These are phyloP conservation scores for Phragmites australis DNA, from an alignment of 176 grass and related monocot genomes.

Conservation along the genomic window DNA sequence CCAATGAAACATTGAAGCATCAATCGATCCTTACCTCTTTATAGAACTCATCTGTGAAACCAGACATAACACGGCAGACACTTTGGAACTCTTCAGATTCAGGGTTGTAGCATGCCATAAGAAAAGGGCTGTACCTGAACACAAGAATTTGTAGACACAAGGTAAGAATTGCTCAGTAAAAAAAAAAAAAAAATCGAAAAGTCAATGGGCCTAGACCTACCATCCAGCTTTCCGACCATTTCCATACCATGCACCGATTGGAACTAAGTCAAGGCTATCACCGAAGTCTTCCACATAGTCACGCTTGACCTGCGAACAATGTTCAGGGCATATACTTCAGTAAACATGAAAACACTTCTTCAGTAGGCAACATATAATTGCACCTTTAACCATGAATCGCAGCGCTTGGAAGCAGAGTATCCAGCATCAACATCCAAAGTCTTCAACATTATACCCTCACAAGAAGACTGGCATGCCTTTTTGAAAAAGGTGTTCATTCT, in stretches of 20 bases:
- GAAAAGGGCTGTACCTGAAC: conserved; percentile 93
- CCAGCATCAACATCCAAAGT: conserved; percentile 83
- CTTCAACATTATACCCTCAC: conserved; percentile 98
- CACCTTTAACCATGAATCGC: conserved; percentile 91
- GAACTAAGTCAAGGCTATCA: conserved; percentile 89
- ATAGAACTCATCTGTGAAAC: conserved; percentile 92
- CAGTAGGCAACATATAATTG: conserved; percentile 10
- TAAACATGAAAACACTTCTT: conserved; percentile 28
- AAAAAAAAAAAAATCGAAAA: neutral
- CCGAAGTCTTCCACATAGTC: conserved; percentile 94
- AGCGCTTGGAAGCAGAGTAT: conserved; percentile 90
- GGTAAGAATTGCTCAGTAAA: conserved; percentile 2
- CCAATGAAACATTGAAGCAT: neutral
- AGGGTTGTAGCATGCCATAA: conserved; percentile 98
- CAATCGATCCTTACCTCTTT: conserved; percentile 66
- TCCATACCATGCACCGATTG: conserved; percentile 91
- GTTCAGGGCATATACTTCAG: conserved; percentile 18
- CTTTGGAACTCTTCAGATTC: conserved; percentile 93
- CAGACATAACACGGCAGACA: conserved; percentile 93
- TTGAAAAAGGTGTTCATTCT: conserved; percentile 79
- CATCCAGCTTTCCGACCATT: conserved; percentile 96
- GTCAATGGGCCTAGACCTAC: conserved; percentile 39
- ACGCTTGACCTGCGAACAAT: conserved; percentile 70
- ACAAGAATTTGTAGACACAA: conserved; percentile 19
- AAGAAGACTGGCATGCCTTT: conserved; percentile 74